A percentile compares a stretch with the other conserved stretches of the same genome.
Conservation (phyloP, 2,329 filamentous ascomycete genomes). For the Apiospora kogelbergensis region DNA sequence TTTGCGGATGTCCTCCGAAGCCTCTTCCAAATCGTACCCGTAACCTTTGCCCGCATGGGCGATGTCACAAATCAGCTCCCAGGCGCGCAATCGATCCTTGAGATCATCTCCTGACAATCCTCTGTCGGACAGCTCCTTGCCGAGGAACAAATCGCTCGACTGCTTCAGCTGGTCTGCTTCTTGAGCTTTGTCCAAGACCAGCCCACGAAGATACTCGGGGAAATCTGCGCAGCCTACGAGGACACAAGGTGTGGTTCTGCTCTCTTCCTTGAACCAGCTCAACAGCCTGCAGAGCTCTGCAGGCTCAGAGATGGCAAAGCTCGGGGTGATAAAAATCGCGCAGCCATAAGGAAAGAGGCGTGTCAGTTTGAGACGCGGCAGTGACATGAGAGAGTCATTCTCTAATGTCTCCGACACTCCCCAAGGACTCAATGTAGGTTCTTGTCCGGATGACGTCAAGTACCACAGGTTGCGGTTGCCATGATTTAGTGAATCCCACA, state of each 20-base stretch:
- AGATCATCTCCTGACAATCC: conserved; percentile 8
- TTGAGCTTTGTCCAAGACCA: conserved; percentile 34
- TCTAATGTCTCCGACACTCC: not conserved
- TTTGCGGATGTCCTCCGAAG: conserved; percentile 30
- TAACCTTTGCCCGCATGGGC: conserved; percentile 17
- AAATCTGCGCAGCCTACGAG: conserved; percentile 38
- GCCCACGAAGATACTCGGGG: conserved; percentile 29
- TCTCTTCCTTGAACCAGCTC: conserved; percentile 34
- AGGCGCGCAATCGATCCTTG: conserved; percentile 9
- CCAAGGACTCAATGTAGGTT: not conserved
- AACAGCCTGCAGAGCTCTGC: conserved; percentile 37
- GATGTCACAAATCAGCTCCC: conserved; percentile 21
- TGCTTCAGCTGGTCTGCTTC: conserved; percentile 18
- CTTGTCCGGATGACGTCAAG: conserved; percentile 11
- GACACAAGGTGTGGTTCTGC: conserved; percentile 22
- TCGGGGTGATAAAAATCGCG: conserved; percentile 49
- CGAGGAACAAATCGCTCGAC: not conserved
- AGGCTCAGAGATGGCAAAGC: conserved; percentile 49
- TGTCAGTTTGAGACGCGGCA: conserved; percentile 32
- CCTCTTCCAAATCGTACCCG: conserved; percentile 31
- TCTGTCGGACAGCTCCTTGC: not conserved
- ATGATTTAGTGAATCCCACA: conserved; percentile 26
- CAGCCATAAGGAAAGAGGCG: conserved; percentile 45
- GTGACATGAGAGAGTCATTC: not conserved
- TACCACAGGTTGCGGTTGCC: conserved; percentile 21